Base-by-base conservation (phyloP, 2,329 filamentous ascomycete species). In the Pyricularia pennisetigena region DNA sequence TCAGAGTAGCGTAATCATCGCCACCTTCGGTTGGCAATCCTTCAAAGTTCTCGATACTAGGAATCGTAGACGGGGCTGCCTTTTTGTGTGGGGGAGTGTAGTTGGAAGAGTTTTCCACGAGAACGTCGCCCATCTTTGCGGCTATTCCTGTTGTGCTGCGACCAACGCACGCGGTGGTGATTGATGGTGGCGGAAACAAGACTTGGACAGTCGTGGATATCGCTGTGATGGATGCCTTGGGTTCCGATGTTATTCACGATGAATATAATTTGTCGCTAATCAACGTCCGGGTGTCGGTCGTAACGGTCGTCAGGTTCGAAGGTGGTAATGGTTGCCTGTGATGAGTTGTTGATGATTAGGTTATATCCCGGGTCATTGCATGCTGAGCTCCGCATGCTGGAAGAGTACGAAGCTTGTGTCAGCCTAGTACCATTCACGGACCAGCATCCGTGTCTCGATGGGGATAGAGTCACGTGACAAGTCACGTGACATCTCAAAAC, bases 1-100 rank as follows among this genome's bases (percentile, higher is more conserved):
- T 99, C 79, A 98, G 86, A 59, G 90, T 93, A 67, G 92, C 93
- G 79, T 99, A 99, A 78, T 98, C 94, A 79, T 98, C 94, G 72
- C 88, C 91, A 66, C 89, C 90, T 75, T 97, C 93, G 68, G 87
- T 88, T 20, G 88, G 86, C 70, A 93, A 83, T 70, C 93, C 93
- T 79, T 97, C 94, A 72, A 97, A 88, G 73, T 90, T 90, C 78
- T 97, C 93, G 79, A 97, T 90, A 79, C 92, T 94, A 59, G 93
- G 91, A 81, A 97, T 95, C 75, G 90, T 89, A 71, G 90, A 91
- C 67, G 90, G 88, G 74, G 88, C 85, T 76, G 89, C 84, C 93
- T 96, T 84, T 35, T 91, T 94, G 81, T 93, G 90, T 78, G 90
- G 89, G 77, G 88, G 85, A 79, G 89, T 82, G 73, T 84, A 86